These are phyloP conservation scores for Zopfochytrium polystomum DNA, from an alignment of 371 early-diverging fungal species.

Conservation along the genomic window DNA sequence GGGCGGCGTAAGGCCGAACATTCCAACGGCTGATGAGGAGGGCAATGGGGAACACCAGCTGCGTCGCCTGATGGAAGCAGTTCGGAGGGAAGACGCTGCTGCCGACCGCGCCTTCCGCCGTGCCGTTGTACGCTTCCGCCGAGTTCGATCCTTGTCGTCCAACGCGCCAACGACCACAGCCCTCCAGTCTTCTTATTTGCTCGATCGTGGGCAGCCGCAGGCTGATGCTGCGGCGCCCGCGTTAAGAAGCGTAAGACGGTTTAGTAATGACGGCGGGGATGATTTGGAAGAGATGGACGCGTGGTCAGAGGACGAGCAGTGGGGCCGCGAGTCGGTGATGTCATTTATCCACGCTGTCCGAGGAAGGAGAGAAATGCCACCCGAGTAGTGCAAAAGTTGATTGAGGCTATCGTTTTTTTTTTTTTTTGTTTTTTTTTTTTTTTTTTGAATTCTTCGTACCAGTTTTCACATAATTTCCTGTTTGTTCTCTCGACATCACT, in stretches of 20 bases:
- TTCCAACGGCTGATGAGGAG: too few relatives aligned
- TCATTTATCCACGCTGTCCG: not conserved
- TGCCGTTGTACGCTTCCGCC: slow-evolving; percentile 24
- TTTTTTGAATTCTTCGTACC: too few relatives aligned
- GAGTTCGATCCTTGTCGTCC: slow-evolving; percentile 5
- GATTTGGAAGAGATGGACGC: not conserved
- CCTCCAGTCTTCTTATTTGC: too few relatives aligned
- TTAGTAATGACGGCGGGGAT: not conserved
- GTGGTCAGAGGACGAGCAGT: slow-evolving; percentile 1
- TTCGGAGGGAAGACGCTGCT: slow-evolving; percentile 23
- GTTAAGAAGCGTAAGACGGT: not conserved
- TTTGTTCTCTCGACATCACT: too few relatives aligned
- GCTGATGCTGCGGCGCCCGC: not conserved
- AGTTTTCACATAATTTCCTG: too few relatives aligned
- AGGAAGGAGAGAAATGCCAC: too few relatives aligned
- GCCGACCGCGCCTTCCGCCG: slow-evolving; percentile 30
- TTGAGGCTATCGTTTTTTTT: too few relatives aligned
- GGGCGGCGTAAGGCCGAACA: too few relatives aligned
- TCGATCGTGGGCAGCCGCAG: too few relatives aligned
- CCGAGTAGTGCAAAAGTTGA: too few relatives aligned
- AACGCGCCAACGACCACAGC: not conserved
- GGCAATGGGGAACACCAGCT: not conserved
- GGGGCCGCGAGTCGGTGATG: not conserved
- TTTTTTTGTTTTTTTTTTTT: too few relatives aligned
- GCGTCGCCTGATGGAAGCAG: slow-evolving; percentile 15